A percentile compares a stretch with the other conserved stretches of the same genome.
phyloP scores from a whole-genome alignment of 2,329 filamentous ascomycete species.

The Metarhizium sp. region DNA sequence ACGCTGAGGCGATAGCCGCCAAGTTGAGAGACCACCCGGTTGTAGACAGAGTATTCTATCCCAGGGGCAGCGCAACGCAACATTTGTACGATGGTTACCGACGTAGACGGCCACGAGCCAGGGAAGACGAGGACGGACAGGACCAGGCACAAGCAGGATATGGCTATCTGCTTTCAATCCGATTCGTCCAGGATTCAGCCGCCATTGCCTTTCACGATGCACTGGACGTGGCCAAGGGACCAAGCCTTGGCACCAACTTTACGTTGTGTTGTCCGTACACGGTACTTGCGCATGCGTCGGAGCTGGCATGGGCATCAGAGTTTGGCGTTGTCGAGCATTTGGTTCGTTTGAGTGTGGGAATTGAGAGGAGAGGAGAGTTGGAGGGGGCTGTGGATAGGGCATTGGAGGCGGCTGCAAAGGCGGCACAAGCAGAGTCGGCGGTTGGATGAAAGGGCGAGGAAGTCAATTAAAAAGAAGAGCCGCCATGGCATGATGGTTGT shows the following conservation, averaged over 20 bases:
- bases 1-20: slow-evolving; percentile 16
- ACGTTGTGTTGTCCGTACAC: slow-evolving; percentile 35
- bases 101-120: background rate
- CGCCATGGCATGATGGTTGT: too few relatives aligned
- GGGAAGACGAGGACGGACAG: slow-evolving; percentile 17
- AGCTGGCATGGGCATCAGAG: slow-evolving; percentile 25
- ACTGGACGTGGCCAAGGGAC: slow-evolving; percentile 36
- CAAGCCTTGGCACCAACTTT: slow-evolving; percentile 40
- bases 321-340: slow-evolving; percentile 30
- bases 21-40: slow-evolving; percentile 15
- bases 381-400: background rate
- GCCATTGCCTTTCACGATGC: slow-evolving; percentile 38
- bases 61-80: slow-evolving; percentile 25
- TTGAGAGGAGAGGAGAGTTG: slow-evolving; percentile 20
- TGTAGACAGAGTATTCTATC: slow-evolving; percentile 28
- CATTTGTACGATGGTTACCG: slow-evolving; percentile 19
- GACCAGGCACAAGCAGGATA: slow-evolving; percentile 27
- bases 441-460: too few relatives aligned
- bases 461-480: too few relatives aligned
- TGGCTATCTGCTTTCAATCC: slow-evolving; percentile 41
- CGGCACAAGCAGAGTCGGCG: background rate
- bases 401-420: background rate
- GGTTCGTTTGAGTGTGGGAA: slow-evolving; percentile 34
- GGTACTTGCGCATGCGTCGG: slow-evolving; percentile 26
- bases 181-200: slow-evolving; percentile 28